Percentiles rank a stretch among this genome's conserved stretches.
Evolutionary conservation across 2,329 filamentous ascomycete genomes (phyloP).

Genomic region (Byssochlamys sp.): DNA sequence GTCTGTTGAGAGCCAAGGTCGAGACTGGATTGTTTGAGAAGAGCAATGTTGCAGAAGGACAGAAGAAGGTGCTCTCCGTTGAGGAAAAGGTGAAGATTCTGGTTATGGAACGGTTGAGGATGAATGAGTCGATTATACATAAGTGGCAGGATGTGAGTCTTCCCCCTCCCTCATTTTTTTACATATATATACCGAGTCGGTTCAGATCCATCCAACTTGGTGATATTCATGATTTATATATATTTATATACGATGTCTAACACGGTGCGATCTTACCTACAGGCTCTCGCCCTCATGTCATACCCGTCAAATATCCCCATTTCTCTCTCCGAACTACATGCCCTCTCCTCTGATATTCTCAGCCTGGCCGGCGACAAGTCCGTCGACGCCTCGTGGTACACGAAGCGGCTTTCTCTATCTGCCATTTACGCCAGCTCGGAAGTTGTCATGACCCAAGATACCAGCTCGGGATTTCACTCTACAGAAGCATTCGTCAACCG

Average conservation of each 20-base stretch:
- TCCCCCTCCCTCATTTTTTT: neutral
- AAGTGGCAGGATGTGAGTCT: conserved; percentile 74
- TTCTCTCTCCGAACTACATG: conserved; percentile 68
- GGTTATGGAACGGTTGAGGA: conserved; percentile 66
- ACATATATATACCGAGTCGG: neutral
- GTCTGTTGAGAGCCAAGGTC: conserved; percentile 26
- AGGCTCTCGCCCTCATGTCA: conserved; percentile 86
- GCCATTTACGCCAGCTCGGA: conserved; percentile 69
- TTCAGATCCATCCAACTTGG: neutral
- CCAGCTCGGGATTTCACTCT: conserved; percentile 59
- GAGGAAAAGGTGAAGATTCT: conserved; percentile 59
- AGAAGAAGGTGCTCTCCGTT: conserved; percentile 34
- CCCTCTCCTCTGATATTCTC: conserved; percentile 84
- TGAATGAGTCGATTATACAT: conserved; percentile 61
- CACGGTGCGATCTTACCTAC: neutral
- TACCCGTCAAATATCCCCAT: conserved; percentile 66
- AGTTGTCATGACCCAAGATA: conserved; percentile 88
- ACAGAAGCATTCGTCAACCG: conserved; percentile 73
- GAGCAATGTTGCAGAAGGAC: conserved; percentile 2
- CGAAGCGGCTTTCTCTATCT: conserved; percentile 54
- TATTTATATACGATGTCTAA: neutral
- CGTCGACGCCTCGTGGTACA: conserved; percentile 84
- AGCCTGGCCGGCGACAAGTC: conserved; percentile 71
- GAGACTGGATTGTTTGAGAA: conserved; percentile 20
- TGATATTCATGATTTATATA: conserved; percentile 2